Evolutionary conservation across 495 filamentous ascomycete species (phyloP).

Genomic region (Venustampulla echinocandica): DNA sequence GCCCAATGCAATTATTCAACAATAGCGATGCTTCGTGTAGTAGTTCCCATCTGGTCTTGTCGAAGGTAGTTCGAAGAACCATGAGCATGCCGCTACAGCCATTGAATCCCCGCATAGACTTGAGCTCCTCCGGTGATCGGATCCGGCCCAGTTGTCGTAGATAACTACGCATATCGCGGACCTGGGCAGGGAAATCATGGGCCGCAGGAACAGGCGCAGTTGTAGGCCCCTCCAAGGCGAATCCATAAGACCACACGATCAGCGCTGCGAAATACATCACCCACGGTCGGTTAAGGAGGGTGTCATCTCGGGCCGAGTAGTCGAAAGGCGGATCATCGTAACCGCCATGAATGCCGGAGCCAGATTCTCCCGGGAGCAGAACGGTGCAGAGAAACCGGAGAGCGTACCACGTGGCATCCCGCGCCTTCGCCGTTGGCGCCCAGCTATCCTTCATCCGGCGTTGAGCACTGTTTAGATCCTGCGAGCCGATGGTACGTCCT

Average conservation of each 20-base stretch:
- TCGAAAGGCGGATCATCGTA: conserved; percentile 21
- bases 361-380: conserved; percentile 46
- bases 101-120: conserved; percentile 67
- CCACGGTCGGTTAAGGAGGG: conserved; percentile 88
- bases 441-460: conserved; percentile 81
- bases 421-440: conserved; percentile 85
- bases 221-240: conserved; percentile 76
- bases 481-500: conserved; percentile 72
- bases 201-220: conserved; percentile 42
- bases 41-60: conserved; percentile 81
- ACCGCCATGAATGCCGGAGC: conserved; percentile 8
- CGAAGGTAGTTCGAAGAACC: conserved; percentile 73
- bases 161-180: conserved; percentile 71
- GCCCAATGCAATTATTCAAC: conserved; percentile 65
- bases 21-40: conserved; percentile 76
- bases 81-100: conserved; percentile 74
- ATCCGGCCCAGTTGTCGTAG: conserved; percentile 66
- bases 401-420: conserved; percentile 91
- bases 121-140: conserved; percentile 72
- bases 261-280: conserved; percentile 90
- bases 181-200: conserved; percentile 51
- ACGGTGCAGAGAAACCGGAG: conserved; percentile 79
- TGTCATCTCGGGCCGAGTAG: conserved; percentile 84
- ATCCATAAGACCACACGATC: conserved; percentile 94
- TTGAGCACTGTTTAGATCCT: conserved; percentile 72